Base-by-base conservation (phyloP, 192 early-diverging fungal genomes). In the Coemansia furcata region DNA sequence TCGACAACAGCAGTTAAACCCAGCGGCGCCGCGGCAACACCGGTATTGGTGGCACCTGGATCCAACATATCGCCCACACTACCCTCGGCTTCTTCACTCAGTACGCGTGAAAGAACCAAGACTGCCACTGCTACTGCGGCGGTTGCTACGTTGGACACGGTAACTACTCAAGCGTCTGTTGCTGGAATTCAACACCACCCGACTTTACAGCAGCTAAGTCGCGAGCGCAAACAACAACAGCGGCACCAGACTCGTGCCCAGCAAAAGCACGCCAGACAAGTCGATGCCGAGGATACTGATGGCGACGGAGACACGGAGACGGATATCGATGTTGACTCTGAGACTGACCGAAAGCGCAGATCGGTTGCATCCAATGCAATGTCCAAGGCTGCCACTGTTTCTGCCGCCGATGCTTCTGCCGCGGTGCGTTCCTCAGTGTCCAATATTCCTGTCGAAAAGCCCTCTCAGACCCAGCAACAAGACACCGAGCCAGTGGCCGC, bases 141-240 rank as follows among this genome's bases (percentile, higher is more conserved):
- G 33, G 62, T 62, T 9, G 33, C 43, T 17, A 57, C 67, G 15
- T n/a, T 60, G 7, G 60, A 62, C 17, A 19, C 43, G 12, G 36
- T 58, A 44, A n/a, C 35, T 23, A 50, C 61, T 23, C 30, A 15
- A 5, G 26, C 43, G 12, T 30, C 61, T 62, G 49, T 54, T n/a
- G 66, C 65, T n/a, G 12, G 37, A 40, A 50, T 44, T 30, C 63
- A 36, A 19, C 78, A 80, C 30, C 78, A 74, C 55, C 72, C 78
- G n/a, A 60, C 66, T 50, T 40, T 74, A 35, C 78, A 80, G 66
- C 78, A 80, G 44, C 63, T 72, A 57, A 72, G 57, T 19, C 78
- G 78, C 17, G 78, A 81, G 57, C 68, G 72, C 40, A 81, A 81
- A 60, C 73, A 81, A 66, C 78, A 71, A 66, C 63, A 68, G 7